Evolutionary conservation across 495 filamentous ascomycete genomes (phyloP).

Genomic region (Lophium mytilinum): DNA sequence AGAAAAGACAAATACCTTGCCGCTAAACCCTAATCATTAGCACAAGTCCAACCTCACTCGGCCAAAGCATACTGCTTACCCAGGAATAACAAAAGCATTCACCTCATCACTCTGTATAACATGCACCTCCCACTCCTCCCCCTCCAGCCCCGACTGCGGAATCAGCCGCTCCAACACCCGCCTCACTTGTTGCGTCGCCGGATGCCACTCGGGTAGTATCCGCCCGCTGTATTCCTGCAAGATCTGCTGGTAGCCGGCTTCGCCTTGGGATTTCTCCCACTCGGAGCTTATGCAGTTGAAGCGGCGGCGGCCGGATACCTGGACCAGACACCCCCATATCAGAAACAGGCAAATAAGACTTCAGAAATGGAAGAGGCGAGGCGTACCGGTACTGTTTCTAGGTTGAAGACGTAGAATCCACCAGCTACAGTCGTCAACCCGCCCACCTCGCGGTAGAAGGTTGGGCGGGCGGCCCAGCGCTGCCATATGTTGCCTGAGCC

Average conservation of each 20-base stretch:
- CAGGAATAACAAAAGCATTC: conserved; percentile 90
- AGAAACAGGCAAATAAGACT: not conserved
- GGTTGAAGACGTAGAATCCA: conserved; percentile 60
- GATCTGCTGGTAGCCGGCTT: conserved; percentile 29
- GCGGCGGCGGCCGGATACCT: conserved; percentile 62
- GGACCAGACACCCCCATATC: not conserved
- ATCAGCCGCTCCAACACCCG: conserved; percentile 65
- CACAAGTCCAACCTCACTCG: not conserved
- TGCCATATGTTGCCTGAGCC: conserved; percentile 15
- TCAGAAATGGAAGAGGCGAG: not conserved
- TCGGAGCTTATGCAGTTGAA: conserved; percentile 66
- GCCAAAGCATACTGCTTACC: conserved; percentile 25
- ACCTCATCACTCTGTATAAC: conserved; percentile 63
- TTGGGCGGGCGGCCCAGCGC: conserved; percentile 29
- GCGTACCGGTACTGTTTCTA: conserved; percentile 65
- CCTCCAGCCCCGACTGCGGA: conserved; percentile 54
- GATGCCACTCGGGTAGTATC: conserved; percentile 48
- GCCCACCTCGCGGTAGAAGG: conserved; percentile 33
- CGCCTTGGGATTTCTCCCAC: conserved; percentile 43
- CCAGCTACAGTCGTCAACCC: conserved; percentile 31
- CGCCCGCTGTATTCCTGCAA: conserved; percentile 33
- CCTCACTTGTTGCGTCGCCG: conserved; percentile 48
- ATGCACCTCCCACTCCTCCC: conserved; percentile 70
- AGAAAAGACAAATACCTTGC: conserved; percentile 88
- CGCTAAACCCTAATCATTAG: conserved; percentile 35